Percentiles rank a stretch among this genome's conserved stretches.
phyloP scores from a whole-genome alignment of 1,284 basidiomycete species.

The Malassezia arunalokei region DNA sequence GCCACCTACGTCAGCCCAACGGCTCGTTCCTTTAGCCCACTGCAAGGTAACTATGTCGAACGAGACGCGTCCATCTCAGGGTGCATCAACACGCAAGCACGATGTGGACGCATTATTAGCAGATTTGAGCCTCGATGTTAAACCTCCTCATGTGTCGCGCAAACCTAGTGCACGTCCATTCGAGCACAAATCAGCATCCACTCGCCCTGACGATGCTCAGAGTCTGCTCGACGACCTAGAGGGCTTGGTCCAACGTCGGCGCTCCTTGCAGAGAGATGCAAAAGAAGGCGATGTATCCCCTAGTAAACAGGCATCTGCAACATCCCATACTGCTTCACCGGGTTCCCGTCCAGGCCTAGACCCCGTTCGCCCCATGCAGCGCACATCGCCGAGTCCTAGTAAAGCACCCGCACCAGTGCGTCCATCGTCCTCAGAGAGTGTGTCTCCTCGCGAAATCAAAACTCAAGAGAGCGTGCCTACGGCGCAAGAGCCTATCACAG shows the following conservation, averaged over 20 bases:
- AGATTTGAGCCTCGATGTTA: slow-evolving; percentile 32
- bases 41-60: neutral
- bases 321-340: neutral
- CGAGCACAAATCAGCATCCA: neutral
- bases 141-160: slow-evolving; percentile 7
- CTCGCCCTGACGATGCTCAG: slow-evolving; percentile 29
- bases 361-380: neutral
- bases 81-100: slow-evolving; percentile 7
- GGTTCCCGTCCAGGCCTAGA: neutral
- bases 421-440: neutral
- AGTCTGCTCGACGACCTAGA: slow-evolving; percentile 43
- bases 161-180: neutral
- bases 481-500: neutral
- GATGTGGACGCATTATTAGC: slow-evolving; percentile 43
- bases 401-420: neutral
- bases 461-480: neutral
- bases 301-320: neutral
- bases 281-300: neutral
- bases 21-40: too few relatives aligned
- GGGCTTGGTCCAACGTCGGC: slow-evolving; percentile 38
- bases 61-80: neutral
- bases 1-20: too few relatives aligned
- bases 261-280: slow-evolving; percentile 6
- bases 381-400: neutral
- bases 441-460: neutral